These are phyloP conservation scores for Ophiognomonia clavigignenti-juglandacearum DNA, from an alignment of 2,329 filamentous ascomycete genomes.

Conservation along the genomic window DNA sequence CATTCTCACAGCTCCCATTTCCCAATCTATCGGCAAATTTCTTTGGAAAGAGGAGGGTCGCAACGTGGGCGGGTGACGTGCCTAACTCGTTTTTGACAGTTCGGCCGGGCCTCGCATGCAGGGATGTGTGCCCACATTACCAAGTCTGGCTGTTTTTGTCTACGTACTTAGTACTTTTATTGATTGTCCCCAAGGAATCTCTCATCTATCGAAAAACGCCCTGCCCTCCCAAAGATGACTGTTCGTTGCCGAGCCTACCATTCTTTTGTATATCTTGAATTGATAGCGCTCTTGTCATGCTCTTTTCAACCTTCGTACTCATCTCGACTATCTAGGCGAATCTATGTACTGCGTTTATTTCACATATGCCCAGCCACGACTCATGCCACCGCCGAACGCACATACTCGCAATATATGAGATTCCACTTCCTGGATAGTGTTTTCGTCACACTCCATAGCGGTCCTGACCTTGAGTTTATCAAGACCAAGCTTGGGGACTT, in stretches of 20 bases:
- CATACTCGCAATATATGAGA: constrained; percentile 2
- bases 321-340: neutral
- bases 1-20: no score
- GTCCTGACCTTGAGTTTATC: neutral
- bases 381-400: constrained; percentile 7
- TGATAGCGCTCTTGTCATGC: no score
- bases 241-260: no score
- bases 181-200: no score
- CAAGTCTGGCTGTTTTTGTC: no score
- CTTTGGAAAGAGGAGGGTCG: neutral
- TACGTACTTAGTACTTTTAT: no score
- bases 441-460: neutral
- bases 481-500: neutral
- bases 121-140: no score
- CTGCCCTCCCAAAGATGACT: no score
- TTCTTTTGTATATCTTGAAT: no score
- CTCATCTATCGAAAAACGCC: no score
- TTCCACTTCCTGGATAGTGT: constrained; percentile 2
- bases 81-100: constrained; percentile 10
- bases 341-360: neutral
- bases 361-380: neutral
- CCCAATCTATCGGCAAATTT: constrained; percentile 2
- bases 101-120: constrained; percentile 9
- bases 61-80: constrained; percentile 1
- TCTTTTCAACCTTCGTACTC: neutral